phyloP scores from a whole-genome alignment of 2,329 filamentous ascomycete species.

The Scedosporium dehoogii region DNA sequence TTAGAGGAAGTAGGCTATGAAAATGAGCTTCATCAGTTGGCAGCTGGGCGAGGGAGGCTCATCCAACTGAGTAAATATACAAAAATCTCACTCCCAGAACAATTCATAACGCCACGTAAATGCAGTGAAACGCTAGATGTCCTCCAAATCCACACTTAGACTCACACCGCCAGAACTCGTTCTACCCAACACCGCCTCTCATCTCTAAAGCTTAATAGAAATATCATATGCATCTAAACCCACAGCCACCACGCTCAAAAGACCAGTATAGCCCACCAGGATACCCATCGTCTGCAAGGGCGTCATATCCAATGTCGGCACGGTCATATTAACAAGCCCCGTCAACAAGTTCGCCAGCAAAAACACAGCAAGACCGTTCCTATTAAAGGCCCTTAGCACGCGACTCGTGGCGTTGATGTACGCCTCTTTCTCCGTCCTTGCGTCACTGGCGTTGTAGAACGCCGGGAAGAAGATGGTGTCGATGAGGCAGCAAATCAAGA shows the following conservation, averaged over 20 bases:
- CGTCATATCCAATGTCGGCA: slow-evolving; percentile 68
- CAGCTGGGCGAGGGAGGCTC: too few relatives aligned
- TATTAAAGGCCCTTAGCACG: slow-evolving; percentile 76
- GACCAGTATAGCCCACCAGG: slow-evolving; percentile 60
- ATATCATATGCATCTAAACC: slow-evolving; percentile 54
- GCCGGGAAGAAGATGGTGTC: slow-evolving; percentile 72
- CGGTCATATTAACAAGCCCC: slow-evolving; percentile 75
- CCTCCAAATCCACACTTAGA: too few relatives aligned
- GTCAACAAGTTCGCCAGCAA: slow-evolving; percentile 82
- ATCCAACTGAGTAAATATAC: too few relatives aligned
- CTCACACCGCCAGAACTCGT: too few relatives aligned
- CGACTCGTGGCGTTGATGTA: slow-evolving; percentile 64
- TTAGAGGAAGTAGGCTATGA: too few relatives aligned
- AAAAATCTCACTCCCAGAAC: too few relatives aligned
- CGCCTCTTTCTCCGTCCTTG: slow-evolving; percentile 50
- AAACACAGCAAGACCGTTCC: slow-evolving; percentile 79
- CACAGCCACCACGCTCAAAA: slow-evolving; percentile 59
- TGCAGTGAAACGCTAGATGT: too few relatives aligned
- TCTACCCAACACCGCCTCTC: too few relatives aligned
- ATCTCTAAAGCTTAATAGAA: slow-evolving; percentile 54
- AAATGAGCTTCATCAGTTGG: too few relatives aligned
- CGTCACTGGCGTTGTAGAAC: slow-evolving; percentile 48
- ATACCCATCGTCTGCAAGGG: slow-evolving; percentile 60
- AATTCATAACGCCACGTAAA: too few relatives aligned
- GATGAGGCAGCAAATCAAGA: slow-evolving; percentile 66